Conservation (phyloP, 169 alveolate species). For the Miamiensis avidus region DNA sequence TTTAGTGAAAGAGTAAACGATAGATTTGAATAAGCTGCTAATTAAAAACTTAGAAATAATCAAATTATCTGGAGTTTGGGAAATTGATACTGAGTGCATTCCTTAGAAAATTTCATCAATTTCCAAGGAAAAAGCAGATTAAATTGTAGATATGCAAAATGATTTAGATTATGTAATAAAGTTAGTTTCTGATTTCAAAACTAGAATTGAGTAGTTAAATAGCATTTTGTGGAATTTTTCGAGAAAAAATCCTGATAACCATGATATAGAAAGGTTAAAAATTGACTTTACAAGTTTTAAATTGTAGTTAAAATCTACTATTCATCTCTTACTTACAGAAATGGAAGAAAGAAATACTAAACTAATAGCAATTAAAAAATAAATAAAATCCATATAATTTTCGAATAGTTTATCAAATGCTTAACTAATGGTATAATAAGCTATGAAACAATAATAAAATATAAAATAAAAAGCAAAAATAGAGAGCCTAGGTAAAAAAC, state of each 20-base stretch:
- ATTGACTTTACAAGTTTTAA: neutral
- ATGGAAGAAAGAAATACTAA: neutral
- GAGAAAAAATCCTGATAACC: neutral
- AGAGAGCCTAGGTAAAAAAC: too few relatives aligned
- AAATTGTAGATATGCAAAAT: neutral
- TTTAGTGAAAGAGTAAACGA: neutral
- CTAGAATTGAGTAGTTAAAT: neutral
- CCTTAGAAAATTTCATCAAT: neutral
- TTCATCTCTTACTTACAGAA: too few relatives aligned
- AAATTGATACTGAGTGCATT: neutral
- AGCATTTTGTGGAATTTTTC: neutral
- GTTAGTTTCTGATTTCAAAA: too few relatives aligned
- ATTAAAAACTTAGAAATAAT: too few relatives aligned
- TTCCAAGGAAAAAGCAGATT: neutral
- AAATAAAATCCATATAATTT: too few relatives aligned
- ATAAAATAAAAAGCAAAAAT: too few relatives aligned
- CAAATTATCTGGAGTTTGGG: neutral
- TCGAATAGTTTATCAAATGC: too few relatives aligned
- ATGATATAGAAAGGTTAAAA: neutral
- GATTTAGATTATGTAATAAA: too few relatives aligned
- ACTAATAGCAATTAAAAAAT: neutral
- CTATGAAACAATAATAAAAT: too few relatives aligned
- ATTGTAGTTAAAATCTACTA: neutral
- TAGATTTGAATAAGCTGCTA: neutral
- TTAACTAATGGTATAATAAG: too few relatives aligned